Conservation (phyloP, 352 stramenopile species). For the Phytophthora lateralis region DNA sequence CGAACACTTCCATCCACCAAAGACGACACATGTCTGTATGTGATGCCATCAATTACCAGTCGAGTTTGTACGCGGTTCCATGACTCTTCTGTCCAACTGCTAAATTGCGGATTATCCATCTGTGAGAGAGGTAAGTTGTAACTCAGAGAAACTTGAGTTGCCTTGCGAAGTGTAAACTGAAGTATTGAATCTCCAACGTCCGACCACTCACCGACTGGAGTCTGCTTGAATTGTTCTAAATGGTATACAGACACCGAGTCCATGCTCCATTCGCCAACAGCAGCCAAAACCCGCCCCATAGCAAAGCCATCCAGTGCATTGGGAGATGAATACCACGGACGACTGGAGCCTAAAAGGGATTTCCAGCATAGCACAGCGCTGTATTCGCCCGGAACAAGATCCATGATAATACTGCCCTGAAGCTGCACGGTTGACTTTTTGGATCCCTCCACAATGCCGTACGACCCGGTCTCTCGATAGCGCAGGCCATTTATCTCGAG, state of each 20-base stretch:
- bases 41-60: constrained; percentile 68
- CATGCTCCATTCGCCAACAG: constrained; percentile 50
- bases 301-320: constrained; percentile 71
- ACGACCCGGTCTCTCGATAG: constrained; percentile 76
- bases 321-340: constrained; percentile 68
- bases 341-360: constrained; percentile 44
- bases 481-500: constrained; percentile 67
- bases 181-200: constrained; percentile 80
- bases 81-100: constrained; percentile 42
- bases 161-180: constrained; percentile 66
- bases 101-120: constrained; percentile 74
- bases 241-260: constrained; percentile 64
- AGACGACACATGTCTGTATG: constrained; percentile 71
- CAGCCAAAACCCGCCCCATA: constrained; percentile 66
- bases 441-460: constrained; percentile 53
- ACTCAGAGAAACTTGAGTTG: constrained; percentile 62
- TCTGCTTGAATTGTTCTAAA: constrained; percentile 43
- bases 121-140: constrained; percentile 80
- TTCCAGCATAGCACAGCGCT: constrained; percentile 68
- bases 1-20: constrained; percentile 70
- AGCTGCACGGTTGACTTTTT: constrained; percentile 65
- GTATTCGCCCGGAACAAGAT: constrained; percentile 70
- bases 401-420: constrained; percentile 65
- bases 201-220: constrained; percentile 57
- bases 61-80: constrained; percentile 69